Base-by-base conservation (phyloP, 2,329 filamentous ascomycete genomes). In the Zasmidium cellare region DNA sequence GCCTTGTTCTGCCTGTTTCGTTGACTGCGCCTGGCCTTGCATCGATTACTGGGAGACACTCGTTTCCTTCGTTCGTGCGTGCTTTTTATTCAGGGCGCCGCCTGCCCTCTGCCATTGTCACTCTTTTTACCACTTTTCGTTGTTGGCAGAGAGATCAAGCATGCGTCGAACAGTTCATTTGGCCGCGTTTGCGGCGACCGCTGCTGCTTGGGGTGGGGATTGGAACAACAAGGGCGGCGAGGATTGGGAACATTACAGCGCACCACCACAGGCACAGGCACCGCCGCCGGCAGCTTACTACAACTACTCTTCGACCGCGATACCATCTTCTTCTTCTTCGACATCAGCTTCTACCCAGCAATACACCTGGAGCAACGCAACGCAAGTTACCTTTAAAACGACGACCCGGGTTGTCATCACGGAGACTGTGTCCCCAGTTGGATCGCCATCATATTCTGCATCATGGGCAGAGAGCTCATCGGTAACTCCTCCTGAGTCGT, bases 101-200 rank as follows among this genome's bases (percentile, higher is more conserved):
- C 25, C n/a, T 25, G n/a, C 16, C 25, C 46, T 49, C 22, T 49
- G 46, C 20, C 11, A 12, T 9, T 11, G 16, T 24, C 55, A 48
- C 31, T 57, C 35, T 20, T 28, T 57, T 45, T 35, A 1, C n/a
- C 14, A 18, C 22, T 20, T n/a, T 45, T 45, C 9, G 35, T 38
- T 24, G 11, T 25, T 2, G 20, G 41, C 28, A 25, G 41, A 53
- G 35, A 41, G 35, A n/a, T 7, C 14, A 14, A 41, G 5, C 2
- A 57, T 57, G 55, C 46, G 46, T 51, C 45, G 19, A 24, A 28
- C 31, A n/a, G 47, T 53, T 9, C 28, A 31, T 28, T 45, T 48
- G 5, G 50, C 55, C 48, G 55, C 50, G 44, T 49, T 57, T 14
- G 50, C 51, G 48, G 55, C 51, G 9, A 31, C 41, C 16, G 51